These are phyloP conservation scores for Prosopis cineraria DNA, from an alignment of 306 rosid genomes.

Conservation along the genomic window DNA sequence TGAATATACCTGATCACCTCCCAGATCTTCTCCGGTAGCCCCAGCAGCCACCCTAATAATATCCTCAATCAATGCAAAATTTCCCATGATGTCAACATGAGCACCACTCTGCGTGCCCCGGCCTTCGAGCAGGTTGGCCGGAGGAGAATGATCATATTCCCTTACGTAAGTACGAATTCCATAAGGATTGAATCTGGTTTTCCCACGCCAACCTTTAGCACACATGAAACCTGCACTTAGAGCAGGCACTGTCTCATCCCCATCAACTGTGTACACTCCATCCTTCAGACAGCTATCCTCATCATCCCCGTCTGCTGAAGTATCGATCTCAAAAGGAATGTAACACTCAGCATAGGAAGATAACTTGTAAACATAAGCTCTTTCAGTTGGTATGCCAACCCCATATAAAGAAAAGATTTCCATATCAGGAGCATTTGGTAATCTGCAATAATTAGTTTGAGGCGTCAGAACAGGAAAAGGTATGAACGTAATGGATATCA, in stretches of 20 bases:
- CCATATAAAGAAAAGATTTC: constrained; percentile 85
- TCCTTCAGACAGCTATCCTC: constrained; percentile 63
- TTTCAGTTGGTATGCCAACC: constrained; percentile 85
- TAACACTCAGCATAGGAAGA: constrained; percentile 66
- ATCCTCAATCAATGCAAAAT: constrained; percentile 82
- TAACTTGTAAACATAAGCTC: constrained; percentile 75
- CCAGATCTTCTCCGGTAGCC: constrained; percentile 70
- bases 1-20: constrained; percentile 71
- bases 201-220: constrained; percentile 84
- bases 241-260: constrained; percentile 91
- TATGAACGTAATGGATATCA: constrained; percentile 5
- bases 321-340: constrained; percentile 79
- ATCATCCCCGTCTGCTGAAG: constrained; percentile 54
- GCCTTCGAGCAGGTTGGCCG: constrained; percentile 73
- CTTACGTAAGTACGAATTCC: constrained; percentile 59
- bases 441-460: constrained; percentile 46
- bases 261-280: constrained; percentile 75
- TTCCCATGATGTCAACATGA: constrained; percentile 94
- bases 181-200: constrained; percentile 76
- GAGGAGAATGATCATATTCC: constrained; percentile 85
- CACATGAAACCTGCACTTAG: constrained; percentile 90
- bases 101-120: constrained; percentile 88
- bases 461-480: constrained; percentile 9
- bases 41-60: constrained; percentile 80
- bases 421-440: constrained; percentile 89